Percentiles rank a stretch among this genome's conserved stretches.
Evolutionary conservation across 208 protist species (phyloP).

Genomic region (Wallacemonas collosoma): DNA sequence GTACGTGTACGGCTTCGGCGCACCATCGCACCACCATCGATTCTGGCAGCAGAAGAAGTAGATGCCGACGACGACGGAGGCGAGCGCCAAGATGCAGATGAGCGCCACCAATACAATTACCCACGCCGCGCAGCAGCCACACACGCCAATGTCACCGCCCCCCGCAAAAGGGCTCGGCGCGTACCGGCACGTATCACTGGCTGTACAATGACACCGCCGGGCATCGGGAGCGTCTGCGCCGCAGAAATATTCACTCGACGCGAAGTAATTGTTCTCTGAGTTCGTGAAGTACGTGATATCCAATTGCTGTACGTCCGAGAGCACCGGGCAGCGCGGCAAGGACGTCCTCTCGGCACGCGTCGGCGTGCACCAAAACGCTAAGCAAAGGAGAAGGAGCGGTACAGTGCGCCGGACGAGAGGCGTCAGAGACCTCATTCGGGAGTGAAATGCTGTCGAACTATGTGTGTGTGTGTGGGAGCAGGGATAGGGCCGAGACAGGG

Average conservation of each 20-base stretch:
- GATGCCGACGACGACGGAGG: conserved; percentile 4
- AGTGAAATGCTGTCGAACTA: too few species aligned
- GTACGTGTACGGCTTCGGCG: conserved; percentile 28
- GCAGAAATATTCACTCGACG: conserved; percentile 36
- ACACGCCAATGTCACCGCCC: conserved; percentile 60
- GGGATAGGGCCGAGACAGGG: too few species aligned
- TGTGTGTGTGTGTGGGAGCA: too few species aligned
- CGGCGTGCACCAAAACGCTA: not conserved
- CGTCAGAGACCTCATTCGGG: too few species aligned
- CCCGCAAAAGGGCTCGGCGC: conserved; percentile 23
- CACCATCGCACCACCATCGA: conserved; percentile 69
- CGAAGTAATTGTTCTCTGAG: conserved; percentile 15
- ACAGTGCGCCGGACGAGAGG: not conserved
- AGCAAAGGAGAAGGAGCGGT: not conserved
- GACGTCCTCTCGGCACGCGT: not conserved
- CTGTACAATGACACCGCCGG: conserved; percentile 34
- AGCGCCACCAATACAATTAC: conserved; percentile 51
- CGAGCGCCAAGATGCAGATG: conserved; percentile 20
- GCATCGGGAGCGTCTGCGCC: conserved; percentile 4
- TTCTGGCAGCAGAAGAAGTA: conserved; percentile 46
- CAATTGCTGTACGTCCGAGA: conserved; percentile 18
- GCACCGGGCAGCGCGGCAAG: conserved; percentile 17
- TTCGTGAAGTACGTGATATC: conserved; percentile 17
- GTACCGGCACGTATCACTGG: conserved; percentile 23
- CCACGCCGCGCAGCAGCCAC: conserved; percentile 62